Evolutionary conservation across 352 stramenopile genomes (phyloP).

Genomic region (Phytophthora litchii): DNA sequence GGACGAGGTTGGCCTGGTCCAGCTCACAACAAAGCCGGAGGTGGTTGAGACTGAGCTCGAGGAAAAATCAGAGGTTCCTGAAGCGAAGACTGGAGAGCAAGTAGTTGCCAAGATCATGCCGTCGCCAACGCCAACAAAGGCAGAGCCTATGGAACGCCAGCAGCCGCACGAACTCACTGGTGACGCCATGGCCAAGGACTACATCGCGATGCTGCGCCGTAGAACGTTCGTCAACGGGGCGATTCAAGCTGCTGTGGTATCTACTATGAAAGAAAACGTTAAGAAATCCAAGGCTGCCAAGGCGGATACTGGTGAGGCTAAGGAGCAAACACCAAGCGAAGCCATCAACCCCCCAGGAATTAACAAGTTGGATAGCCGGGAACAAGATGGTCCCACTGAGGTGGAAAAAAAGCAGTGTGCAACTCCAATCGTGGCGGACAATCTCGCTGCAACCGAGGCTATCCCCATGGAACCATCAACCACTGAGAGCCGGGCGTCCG

Average conservation of each 20-base stretch:
- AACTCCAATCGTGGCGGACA: slow-evolving; percentile 4
- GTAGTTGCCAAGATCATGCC: not conserved
- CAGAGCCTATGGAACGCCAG: not conserved
- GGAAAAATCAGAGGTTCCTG: not conserved
- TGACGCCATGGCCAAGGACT: slow-evolving; percentile 19
- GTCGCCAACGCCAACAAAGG: slow-evolving; percentile 7
- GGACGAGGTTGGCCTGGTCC: slow-evolving; percentile 2
- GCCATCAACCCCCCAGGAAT: not conserved
- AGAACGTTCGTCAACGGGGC: slow-evolving; percentile 29
- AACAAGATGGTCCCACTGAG: not conserved
- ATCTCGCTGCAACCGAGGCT: slow-evolving; percentile 1
- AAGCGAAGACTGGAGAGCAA: slow-evolving; percentile 20
- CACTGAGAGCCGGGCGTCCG: slow-evolving; percentile 4
- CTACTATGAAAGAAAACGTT: slow-evolving; percentile 38
- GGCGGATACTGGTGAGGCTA: slow-evolving; percentile 10
- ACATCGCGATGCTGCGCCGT: slow-evolving; percentile 26
- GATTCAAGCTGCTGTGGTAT: slow-evolving; percentile 43
- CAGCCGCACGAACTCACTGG: slow-evolving; percentile 10
- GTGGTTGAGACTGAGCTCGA: slow-evolving; percentile 1
- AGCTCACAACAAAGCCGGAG: slow-evolving; percentile 23
- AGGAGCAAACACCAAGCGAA: not conserved
- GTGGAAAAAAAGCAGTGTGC: not conserved
- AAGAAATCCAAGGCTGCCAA: slow-evolving; percentile 17
- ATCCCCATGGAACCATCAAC: not conserved
- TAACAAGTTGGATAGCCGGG: not conserved